Evolutionary conservation across 1,139 yeast genomes (phyloP).

Genomic region (Hansenula anomala): DNA sequence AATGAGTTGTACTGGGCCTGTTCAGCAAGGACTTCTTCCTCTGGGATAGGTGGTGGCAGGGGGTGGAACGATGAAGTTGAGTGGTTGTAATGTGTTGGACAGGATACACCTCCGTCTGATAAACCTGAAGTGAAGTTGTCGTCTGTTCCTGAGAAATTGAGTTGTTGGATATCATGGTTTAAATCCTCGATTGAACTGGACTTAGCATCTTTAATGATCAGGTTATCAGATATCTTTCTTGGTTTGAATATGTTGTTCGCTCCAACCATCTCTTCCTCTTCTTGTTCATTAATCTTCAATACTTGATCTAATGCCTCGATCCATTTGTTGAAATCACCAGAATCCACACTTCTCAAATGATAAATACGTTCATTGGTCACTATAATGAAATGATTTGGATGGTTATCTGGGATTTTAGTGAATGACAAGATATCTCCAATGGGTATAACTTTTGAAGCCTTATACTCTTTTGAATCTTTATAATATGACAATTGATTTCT

Average conservation of each 20-base stretch:
- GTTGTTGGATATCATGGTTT: conserved; percentile 8
- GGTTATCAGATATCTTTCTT: not conserved
- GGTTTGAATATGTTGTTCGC: conserved; percentile 4
- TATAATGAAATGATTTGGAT: conserved; percentile 31
- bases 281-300: conserved; percentile 9
- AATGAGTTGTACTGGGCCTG: conserved; percentile 19
- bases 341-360: conserved; percentile 38
- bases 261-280: conserved; percentile 6
- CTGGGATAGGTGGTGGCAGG: conserved; percentile 10
- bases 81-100: not conserved
- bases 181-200: not conserved
- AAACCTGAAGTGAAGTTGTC: conserved; percentile 27
- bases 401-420: conserved; percentile 33
- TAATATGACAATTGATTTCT: conserved; percentile 51
- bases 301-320: conserved; percentile 23
- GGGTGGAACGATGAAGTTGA: conserved; percentile 1
- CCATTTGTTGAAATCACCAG: conserved; percentile 38
- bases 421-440: conserved; percentile 23
- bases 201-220: not conserved
- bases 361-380: conserved; percentile 30
- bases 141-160: conserved; percentile 21
- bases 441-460: conserved; percentile 44
- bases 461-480: conserved; percentile 52
- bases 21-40: not conserved
- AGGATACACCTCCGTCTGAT: conserved; percentile 18